Evolutionary conservation across 352 stramenopile genomes (phyloP), one percentile per base, ranked within the genome.

Genomic region (Pythium dissotocum): DNA sequence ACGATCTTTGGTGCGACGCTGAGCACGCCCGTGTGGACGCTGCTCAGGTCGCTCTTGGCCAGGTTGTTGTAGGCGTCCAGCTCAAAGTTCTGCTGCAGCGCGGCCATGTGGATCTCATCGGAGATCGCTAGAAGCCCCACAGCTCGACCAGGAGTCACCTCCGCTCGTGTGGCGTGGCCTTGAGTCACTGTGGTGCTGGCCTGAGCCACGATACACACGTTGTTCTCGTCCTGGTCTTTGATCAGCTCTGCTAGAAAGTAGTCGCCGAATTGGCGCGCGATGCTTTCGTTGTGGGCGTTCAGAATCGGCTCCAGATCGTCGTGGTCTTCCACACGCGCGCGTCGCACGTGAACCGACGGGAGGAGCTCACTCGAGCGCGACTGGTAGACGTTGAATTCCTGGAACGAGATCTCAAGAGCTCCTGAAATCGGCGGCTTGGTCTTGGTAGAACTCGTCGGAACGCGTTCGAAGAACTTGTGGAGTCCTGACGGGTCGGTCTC

Each of bases 191-290:
- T 53, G 21, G 46, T 30, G n/a, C 46, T 53, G 46, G 46, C 46
- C 40, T 95, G 71, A 0, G 90, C 83, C 10, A 97, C 87, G 12
- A 94, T 67, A 40, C 85, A 96, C 18, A 94, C 84, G 61, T 97
- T 97, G 68, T 87, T 73, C 5, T 84, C 77, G 61, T 97, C 87
- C 69, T 98, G 91, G 33, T 87, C 77, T 44, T 94, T 82, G 63
- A 98, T 97, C 48, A 98, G 79, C 58, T 98, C 92, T 1, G 92
- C 93, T 8, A 98, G 72, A 66, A 97, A 98, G 69, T 94, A 98
- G n/a, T 97, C 84, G 13, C 93, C 93, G 60, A 97, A 98, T 0
- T 82, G 74, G 10, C 77, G 73, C 12, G 81, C 73, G 8, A 98
- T 77, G 4, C 76, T 63, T 57, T 89, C 77, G 55, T 80, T 85